phyloP scores from a whole-genome alignment of 345 rosid species.

The Stellera chamaejasme region DNA sequence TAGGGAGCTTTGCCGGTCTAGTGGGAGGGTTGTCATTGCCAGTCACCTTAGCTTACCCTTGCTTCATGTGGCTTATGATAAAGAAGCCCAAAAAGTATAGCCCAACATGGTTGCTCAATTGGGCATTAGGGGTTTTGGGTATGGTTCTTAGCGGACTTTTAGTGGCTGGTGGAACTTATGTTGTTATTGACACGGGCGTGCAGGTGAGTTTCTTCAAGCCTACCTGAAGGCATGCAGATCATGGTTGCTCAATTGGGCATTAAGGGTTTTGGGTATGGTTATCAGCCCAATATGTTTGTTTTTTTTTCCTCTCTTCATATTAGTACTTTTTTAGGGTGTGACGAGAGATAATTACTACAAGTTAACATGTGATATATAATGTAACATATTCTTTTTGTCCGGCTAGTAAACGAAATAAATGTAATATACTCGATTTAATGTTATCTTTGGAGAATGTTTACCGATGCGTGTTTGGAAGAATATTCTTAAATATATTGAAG shows the following conservation, averaged over 20 bases:
- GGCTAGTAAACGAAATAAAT: no score
- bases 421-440: no score
- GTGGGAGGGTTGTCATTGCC: constrained; percentile 54
- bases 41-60: constrained; percentile 52
- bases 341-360: no score
- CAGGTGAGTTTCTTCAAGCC: constrained; percentile 56
- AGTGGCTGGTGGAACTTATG: constrained; percentile 39
- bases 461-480: no score
- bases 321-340: no score
- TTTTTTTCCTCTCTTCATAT: no score
- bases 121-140: constrained; percentile 49
- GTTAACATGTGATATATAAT: no score
- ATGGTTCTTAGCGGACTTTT: constrained; percentile 34
- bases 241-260: constrained; percentile 50
- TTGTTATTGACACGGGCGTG: constrained; percentile 35
- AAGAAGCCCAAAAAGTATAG: constrained; percentile 36
- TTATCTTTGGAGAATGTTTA: no score
- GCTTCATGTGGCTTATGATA: constrained; percentile 65
- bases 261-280: constrained; percentile 43
- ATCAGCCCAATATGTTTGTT: constrained; percentile 22
- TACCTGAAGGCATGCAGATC: constrained; percentile 2
- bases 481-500: no score
- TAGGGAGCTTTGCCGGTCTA: constrained; percentile 47
- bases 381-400: no score
- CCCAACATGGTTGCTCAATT: constrained; percentile 43